Evolutionary conservation across 2,329 filamentous ascomycete species (phyloP).

Genomic region (Monosporascus sp.): DNA sequence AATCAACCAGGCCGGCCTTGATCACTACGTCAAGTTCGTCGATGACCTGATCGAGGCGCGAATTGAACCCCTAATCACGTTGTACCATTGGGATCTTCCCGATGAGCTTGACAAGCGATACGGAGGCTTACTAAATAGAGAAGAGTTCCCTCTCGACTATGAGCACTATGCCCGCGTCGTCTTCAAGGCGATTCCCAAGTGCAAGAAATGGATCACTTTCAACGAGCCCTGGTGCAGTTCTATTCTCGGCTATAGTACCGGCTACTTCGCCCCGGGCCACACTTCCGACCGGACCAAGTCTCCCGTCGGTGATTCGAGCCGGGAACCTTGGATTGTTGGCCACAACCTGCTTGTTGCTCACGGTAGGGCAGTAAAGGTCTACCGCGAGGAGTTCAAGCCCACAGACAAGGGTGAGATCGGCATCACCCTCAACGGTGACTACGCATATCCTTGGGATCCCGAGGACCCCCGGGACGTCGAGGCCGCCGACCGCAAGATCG

Average conservation of each 20-base stretch:
- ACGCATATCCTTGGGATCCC: constrained; percentile 76
- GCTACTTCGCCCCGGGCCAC: constrained; percentile 75
- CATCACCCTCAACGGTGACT: constrained; percentile 84
- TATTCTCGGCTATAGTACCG: constrained; percentile 73
- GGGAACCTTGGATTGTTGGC: constrained; percentile 77
- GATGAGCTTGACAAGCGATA: constrained; percentile 75
- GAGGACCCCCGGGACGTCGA: constrained; percentile 68
- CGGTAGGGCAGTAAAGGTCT: constrained; percentile 73
- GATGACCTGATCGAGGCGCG: constrained; percentile 71
- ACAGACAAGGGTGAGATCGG: constrained; percentile 72
- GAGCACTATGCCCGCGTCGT: constrained; percentile 71
- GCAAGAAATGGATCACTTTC: constrained; percentile 86
- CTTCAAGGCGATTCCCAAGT: constrained; percentile 68
- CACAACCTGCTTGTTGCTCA: constrained; percentile 79
- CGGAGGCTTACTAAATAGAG: constrained; percentile 71
- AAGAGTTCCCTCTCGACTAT: constrained; percentile 78
- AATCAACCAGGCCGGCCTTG: constrained; percentile 70
- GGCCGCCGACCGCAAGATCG: constrained; percentile 74
- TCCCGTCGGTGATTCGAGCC: constrained; percentile 64
- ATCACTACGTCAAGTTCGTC: constrained; percentile 73
- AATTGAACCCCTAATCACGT: constrained; percentile 75
- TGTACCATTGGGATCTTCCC: constrained; percentile 87
- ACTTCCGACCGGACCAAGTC: constrained; percentile 70
- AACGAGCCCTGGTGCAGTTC: constrained; percentile 86
- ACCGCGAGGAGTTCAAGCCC: constrained; percentile 75